Evolutionary conservation across 139 green algal genomes (phyloP), one percentile per base, ranked within the genome.

Genomic region (Auxenochlorella pyrenoidosa): DNA sequence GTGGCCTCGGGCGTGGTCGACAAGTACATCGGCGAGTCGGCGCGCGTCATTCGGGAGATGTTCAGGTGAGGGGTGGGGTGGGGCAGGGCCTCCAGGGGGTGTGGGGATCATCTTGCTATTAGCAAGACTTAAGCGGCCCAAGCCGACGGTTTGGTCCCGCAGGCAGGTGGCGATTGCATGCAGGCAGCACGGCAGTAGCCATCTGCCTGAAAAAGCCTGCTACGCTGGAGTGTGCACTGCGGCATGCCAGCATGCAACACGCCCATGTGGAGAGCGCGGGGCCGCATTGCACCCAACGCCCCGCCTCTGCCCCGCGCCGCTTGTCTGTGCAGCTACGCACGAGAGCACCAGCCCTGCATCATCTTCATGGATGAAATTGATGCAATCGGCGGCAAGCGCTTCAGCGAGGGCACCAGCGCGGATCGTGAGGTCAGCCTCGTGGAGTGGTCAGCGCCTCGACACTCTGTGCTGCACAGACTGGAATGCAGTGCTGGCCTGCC

Each of bases 301-400:
- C n/a, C n/a, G n/a, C n/a, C 70, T 47, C 1, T 47, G 70, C 34
- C 34, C 21, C 63, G 3, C 26, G 63, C 70, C 36, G 24, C 54
- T 10, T 47, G 5, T 34, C 2, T 28, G 13, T 43, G 30, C 85
- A 91, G 79, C 60, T 98, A 99, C 83, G 97, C 97, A 2, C 88
- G 93, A 26, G 97, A 99, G 83, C 97, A 99, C 92, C 95, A 99
- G 94, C 98, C 98, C 30, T 99, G 97, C 90, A 98, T 99, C 91
- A 99, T 99, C 86, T 99, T 99, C 94, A 99, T 99, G 98, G 98
- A 99, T 76, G 96, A 99, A 91, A 97, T 99, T 75, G 98, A 99
- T 89, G 98, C 98, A 85, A 99, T 99, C 88, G 98, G 98, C 21
- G 98, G 97, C 18, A 91, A 96, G 70, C 92, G 98, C 44, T 99